phyloP scores from a whole-genome alignment of 1,284 basidiomycete genomes.

The Schizophyllum amplum region DNA sequence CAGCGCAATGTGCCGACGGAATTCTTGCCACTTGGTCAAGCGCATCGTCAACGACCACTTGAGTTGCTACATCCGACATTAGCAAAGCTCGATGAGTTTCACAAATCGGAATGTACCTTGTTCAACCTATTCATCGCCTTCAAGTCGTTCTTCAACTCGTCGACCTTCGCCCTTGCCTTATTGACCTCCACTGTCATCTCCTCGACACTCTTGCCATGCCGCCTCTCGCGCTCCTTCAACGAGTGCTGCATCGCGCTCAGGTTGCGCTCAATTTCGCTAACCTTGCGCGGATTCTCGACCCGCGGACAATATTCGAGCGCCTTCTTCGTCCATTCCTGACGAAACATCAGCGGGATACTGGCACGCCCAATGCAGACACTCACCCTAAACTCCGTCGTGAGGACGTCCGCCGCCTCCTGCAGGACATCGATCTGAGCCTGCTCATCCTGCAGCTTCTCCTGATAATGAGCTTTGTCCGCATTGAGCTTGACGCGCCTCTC shows the following conservation, averaged over 20 bases:
- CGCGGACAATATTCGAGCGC: constrained; percentile 59
- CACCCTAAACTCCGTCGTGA: constrained; percentile 56
- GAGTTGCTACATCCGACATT: constrained; percentile 37
- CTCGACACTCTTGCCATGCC: constrained; percentile 72
- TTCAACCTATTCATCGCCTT: constrained; percentile 55
- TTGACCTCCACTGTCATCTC: constrained; percentile 67
- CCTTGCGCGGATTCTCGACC: constrained; percentile 48
- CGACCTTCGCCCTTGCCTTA: constrained; percentile 46
- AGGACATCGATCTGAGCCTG: constrained; percentile 31
- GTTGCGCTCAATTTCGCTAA: constrained; percentile 49
- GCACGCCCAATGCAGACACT: constrained; percentile 11
- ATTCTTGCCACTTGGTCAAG: constrained; percentile 74
- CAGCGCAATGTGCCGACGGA: constrained; percentile 79
- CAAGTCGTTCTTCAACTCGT: constrained; percentile 53
- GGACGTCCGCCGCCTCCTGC: constrained; percentile 35
- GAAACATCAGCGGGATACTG: not conserved
- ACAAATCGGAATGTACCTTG: constrained; percentile 33
- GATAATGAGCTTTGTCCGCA: constrained; percentile 34
- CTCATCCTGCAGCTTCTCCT: constrained; percentile 39
- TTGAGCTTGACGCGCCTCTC: constrained; percentile 40
- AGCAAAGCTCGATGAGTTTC: not conserved
- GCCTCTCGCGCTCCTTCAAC: constrained; percentile 62
- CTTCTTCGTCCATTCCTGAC: constrained; percentile 54
- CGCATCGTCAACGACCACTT: constrained; percentile 59
- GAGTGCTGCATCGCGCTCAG: constrained; percentile 59